Evolutionary conservation across 495 filamentous ascomycete species (phyloP).

Genomic region (Talaromyces stipitatus): DNA sequence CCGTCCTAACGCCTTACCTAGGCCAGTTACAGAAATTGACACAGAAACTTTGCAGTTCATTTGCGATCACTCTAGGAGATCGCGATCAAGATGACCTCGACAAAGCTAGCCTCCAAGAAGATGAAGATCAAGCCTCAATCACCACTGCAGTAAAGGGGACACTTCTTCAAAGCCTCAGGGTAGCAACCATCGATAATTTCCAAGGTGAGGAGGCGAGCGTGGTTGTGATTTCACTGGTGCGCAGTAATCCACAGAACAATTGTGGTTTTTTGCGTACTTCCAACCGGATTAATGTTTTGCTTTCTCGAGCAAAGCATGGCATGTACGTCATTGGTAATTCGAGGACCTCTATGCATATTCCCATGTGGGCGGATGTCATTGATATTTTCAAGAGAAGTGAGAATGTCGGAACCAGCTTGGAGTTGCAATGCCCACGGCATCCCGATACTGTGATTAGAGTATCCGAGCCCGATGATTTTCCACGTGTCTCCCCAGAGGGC

Average conservation of each 20-base stretch:
- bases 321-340: conserved; percentile 82
- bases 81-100: conserved; percentile 57
- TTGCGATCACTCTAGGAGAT: conserved; percentile 60
- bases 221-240: conserved; percentile 73
- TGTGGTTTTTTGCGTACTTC: conserved; percentile 67
- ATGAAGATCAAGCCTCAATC: conserved; percentile 10
- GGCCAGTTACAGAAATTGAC: conserved; percentile 62
- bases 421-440: conserved; percentile 63
- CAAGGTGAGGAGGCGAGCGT: conserved; percentile 79
- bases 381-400: conserved; percentile 38
- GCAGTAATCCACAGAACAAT: conserved; percentile 56
- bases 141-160: conserved; percentile 32
- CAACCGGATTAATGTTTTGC: conserved; percentile 76
- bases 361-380: conserved; percentile 66
- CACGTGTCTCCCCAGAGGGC: conserved; percentile 55
- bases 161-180: conserved; percentile 51
- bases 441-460: conserved; percentile 48
- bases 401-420: conserved; percentile 47
- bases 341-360: conserved; percentile 43
- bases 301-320: conserved; percentile 66
- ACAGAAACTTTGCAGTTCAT: conserved; percentile 36
- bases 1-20: conserved; percentile 70
- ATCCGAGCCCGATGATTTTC: conserved; percentile 56
- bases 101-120: conserved; percentile 35
- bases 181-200: conserved; percentile 86